These are phyloP conservation scores for Heterobasidion irregulare DNA, from an alignment of 1,284 basidiomycete genomes.

Conservation along the genomic window DNA sequence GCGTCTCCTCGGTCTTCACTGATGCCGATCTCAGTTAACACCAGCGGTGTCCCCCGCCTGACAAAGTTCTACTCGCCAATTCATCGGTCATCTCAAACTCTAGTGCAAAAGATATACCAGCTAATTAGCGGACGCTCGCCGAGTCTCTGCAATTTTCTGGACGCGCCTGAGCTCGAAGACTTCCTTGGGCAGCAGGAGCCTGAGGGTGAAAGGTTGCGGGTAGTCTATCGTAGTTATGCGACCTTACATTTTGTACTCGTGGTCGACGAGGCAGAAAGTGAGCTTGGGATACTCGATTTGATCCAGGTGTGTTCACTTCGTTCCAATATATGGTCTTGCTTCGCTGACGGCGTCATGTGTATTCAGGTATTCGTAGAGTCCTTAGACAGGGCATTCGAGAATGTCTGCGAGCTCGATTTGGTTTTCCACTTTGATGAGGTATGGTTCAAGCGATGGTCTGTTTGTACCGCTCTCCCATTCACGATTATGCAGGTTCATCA, in stretches of 20 bases:
- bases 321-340: not conserved
- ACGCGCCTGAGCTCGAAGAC: conserved; percentile 83
- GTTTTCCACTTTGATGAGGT: conserved; percentile 99
- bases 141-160: conserved; percentile 86
- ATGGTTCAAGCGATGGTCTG: conserved; percentile 11
- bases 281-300: conserved; percentile 91
- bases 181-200: conserved; percentile 51
- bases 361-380: conserved; percentile 91
- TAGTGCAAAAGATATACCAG: conserved; percentile 81
- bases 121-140: conserved; percentile 72
- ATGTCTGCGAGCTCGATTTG: conserved; percentile 97
- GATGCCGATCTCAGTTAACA: conserved; percentile 57
- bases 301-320: conserved; percentile 70
- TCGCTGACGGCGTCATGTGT: not conserved
- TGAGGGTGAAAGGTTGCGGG: conserved; percentile 56
- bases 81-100: conserved; percentile 63
- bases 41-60: conserved; percentile 81
- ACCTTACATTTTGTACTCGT: conserved; percentile 97
- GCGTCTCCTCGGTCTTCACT: conserved; percentile 10
- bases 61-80: conserved; percentile 94
- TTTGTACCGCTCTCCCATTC: not conserved
- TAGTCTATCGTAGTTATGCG: conserved; percentile 84
- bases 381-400: conserved; percentile 93
- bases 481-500: conserved; percentile 69
- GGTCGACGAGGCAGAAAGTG: conserved; percentile 91